Evolutionary conservation across 768 basidiomycete species (phyloP), one percentile per base, ranked within the genome.

Genomic region (Flagelloscypha sp.): DNA sequence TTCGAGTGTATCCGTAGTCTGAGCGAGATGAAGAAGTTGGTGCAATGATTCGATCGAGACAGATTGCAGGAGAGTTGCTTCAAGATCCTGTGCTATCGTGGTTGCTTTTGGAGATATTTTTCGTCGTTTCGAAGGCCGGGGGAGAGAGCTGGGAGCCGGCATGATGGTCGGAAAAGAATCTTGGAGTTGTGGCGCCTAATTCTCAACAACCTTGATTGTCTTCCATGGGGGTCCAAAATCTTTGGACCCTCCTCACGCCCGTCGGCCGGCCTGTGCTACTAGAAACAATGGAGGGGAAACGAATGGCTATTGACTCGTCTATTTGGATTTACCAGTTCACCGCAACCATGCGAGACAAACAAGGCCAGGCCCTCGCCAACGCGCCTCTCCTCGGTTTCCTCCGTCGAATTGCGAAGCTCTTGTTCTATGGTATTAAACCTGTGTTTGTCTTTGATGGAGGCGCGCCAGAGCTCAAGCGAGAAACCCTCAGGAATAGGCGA

Each of bases 281-380:
- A 36, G 94, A 99, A 60, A 92, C 84, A 0, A 74, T 93, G 53
- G 92, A 93, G 50, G 92, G 90, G n/a, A 94, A 92, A 55, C 65
- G 77, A 7, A 76, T 99, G 63, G 95, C 95, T 3, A 98, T 99
- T 37, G 95, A 99, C 59, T 97, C 93, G 3, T 95, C 90, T 47
- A 98, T 99, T 44, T 99, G 95, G 95, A 79, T 99, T 36, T 99
- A 99, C 58, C 95, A 99, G 57, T 99, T 99, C 52, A 94, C 98
- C 62, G 93, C 94, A 15, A 97, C 95, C 7, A 97, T 98, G 93
- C 78, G 95, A 16, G 93, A 94, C 59, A 97, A 90, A 52, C 90
- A 97, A 40, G 95, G 95, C 18, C 77, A 80, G 16, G 86, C 74
- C 9, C 62, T 99, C 28, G 75, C 84, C 35, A 97, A 97, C 51